Base-by-base conservation (phyloP, 306 rosid genomes). In the Quercus ilex region DNA sequence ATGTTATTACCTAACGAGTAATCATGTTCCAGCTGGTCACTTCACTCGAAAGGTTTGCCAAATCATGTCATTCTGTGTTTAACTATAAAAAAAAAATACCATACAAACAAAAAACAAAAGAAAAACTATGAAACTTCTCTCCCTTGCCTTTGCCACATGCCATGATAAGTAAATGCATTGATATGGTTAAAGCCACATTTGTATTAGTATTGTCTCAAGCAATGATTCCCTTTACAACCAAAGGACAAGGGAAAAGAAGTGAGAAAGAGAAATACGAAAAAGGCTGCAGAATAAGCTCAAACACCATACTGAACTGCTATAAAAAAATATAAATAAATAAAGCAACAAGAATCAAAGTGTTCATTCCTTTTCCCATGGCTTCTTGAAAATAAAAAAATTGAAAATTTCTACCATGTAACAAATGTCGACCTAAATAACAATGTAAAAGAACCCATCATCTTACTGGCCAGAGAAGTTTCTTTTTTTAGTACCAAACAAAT, bases 141-240 rank as follows among this genome's bases (percentile, higher is more conserved):
- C 31, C 65, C 67, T 60, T 26, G 28, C 9, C 67, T 60, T 60
- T 60, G 67, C 33, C 31, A 6, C 67, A 25, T 30, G 13, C 19
- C 28, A 64, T 41, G 69, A 71, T 8, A n/a, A 69, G 30, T 30
- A 62, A 21, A 62, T 62, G 25, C 38, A 62, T 62, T 13, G 25
- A 35, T 19, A n/a, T 12, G 21, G 14, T 43, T 71, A 69, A 38
- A 69, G 49, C 28, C 55, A 43, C n/a, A 10, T 10, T 70, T 56
- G 77, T 56, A 69, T 62, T 69, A 57, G 69, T 30, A 20, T 62
- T 23, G 74, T 79, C 71, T 69, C 62, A 60, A 57, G 31, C 35
- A 79, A 79, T 53, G 38, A 26, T 31, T 60, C 52, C 67, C 35
- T 69, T 63, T 49, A 15, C 35, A 77, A 77, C 19, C 19, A 76